Evolutionary conservation across 768 basidiomycete genomes (phyloP).

Genomic region (Rhodotorula toruloides): DNA sequence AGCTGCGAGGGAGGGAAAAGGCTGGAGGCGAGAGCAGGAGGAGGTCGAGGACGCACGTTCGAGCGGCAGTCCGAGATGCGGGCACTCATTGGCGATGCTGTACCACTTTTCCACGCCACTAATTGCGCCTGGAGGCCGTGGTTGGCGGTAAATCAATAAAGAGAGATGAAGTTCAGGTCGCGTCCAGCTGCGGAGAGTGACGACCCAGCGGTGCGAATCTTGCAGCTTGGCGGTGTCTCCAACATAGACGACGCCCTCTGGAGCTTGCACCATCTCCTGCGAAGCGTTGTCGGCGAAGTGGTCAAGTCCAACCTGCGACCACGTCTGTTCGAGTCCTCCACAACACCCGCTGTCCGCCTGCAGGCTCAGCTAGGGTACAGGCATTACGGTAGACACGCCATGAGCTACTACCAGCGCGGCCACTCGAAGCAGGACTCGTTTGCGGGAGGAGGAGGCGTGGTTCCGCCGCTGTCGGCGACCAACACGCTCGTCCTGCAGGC

Average conservation of each 20-base stretch:
- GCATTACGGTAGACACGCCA: not conserved
- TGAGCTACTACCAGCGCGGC: conserved; percentile 14
- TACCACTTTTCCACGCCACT: not conserved
- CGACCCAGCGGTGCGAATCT: conserved; percentile 15
- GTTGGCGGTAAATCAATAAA: conserved; percentile 20
- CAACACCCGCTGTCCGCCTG: not conserved
- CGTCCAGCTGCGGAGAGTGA: conserved; percentile 10
- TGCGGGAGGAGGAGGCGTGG: not conserved
- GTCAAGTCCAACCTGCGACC: too few relatives aligned
- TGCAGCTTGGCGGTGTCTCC: not conserved
- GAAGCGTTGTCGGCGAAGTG: not conserved
- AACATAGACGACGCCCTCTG: not conserved
- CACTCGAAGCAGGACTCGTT: conserved; percentile 24
- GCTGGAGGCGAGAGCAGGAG: not conserved
- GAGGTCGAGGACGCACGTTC: not conserved
- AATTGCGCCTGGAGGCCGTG: not conserved
- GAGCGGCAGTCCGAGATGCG: conserved; percentile 25
- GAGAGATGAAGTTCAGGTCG: not conserved
- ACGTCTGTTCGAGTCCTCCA: not conserved
- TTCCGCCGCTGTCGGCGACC: conserved; percentile 21
- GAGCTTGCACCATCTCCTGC: not conserved
- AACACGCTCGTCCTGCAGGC: conserved; percentile 27
- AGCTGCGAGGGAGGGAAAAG: not conserved
- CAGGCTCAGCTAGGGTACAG: not conserved
- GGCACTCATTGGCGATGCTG: conserved; percentile 31